Percentiles rank a stretch among this genome's conserved stretches.
phyloP scores from a whole-genome alignment of 192 early-diverging fungal species.

The Chytriomyces confervae region DNA sequence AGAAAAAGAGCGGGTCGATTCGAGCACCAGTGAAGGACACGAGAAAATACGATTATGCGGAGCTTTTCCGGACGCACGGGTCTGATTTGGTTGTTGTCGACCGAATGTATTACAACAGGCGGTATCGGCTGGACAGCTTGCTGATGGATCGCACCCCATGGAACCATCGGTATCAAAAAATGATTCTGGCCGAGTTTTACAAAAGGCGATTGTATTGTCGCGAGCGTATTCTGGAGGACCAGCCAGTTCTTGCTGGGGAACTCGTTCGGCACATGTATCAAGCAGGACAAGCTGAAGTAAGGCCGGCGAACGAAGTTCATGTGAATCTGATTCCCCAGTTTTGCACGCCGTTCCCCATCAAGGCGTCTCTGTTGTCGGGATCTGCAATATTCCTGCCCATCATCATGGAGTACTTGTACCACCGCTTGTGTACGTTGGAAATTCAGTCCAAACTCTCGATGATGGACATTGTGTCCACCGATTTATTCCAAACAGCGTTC shows the following conservation, averaged over 20 bases:
- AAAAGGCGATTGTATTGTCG: constrained; percentile 33
- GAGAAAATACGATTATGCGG: not conserved
- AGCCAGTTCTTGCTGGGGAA: constrained; percentile 42
- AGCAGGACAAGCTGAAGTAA: not conserved
- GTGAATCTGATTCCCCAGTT: constrained; percentile 49
- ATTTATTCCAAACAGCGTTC: constrained; percentile 60
- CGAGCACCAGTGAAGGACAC: constrained; percentile 1
- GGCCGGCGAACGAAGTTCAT: constrained; percentile 1
- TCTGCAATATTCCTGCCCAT: constrained; percentile 43
- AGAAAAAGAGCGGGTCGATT: not conserved
- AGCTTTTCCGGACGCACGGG: constrained; percentile 9
- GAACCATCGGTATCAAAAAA: constrained; percentile 22
- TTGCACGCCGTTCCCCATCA: constrained; percentile 43
- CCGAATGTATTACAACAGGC: constrained; percentile 42
- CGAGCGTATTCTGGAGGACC: constrained; percentile 37
- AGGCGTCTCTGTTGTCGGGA: constrained; percentile 25
- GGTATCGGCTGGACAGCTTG: constrained; percentile 38
- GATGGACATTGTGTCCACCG: constrained; percentile 2
- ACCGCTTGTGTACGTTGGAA: constrained; percentile 44
- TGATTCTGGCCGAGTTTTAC: constrained; percentile 43
- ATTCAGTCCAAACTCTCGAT: constrained; percentile 34
- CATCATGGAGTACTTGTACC: constrained; percentile 42
- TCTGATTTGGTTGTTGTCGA: constrained; percentile 36
- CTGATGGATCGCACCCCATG: constrained; percentile 28
- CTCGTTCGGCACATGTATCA: constrained; percentile 43